A percentile compares a stretch with the other conserved stretches of the same genome.
phyloP scores from a whole-genome alignment of 768 basidiomycete species.

The Coprinopsis strossmayeri region DNA sequence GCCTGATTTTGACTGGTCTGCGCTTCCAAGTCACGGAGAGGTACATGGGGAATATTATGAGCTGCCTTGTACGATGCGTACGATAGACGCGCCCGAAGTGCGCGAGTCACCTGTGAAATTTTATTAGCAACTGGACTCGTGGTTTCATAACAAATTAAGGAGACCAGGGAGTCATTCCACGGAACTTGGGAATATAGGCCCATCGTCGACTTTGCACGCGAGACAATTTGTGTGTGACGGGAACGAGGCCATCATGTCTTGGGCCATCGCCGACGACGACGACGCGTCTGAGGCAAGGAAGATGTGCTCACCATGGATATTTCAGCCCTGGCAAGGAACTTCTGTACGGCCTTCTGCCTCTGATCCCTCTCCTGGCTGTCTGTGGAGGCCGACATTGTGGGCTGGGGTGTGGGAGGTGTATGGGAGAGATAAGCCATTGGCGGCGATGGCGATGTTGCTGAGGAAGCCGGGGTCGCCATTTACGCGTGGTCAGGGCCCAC shows the following conservation, averaged over 20 bases:
- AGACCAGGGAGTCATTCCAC: constrained; percentile 7
- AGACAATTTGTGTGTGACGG: constrained; percentile 11
- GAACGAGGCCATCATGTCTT: constrained; percentile 19
- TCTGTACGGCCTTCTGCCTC: constrained; percentile 62
- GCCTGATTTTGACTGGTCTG: constrained; percentile 40
- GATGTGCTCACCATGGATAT: constrained; percentile 65
- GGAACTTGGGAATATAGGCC: constrained; percentile 8
- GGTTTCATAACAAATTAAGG: constrained; percentile 22
- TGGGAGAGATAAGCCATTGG: constrained; percentile 56
- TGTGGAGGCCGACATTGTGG: constrained; percentile 24
- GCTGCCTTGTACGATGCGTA: constrained; percentile 83
- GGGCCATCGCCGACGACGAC: constrained; percentile 14
- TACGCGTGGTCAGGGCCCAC: constrained; percentile 26
- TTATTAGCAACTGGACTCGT: constrained; percentile 31
- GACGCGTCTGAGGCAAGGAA: constrained; percentile 43
- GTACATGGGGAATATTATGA: constrained; percentile 60
- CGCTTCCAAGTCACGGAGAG: constrained; percentile 67
- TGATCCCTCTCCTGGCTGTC: constrained; percentile 50
- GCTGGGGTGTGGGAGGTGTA: constrained; percentile 32
- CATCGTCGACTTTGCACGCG: constrained; percentile 12
- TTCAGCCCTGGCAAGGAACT: constrained; percentile 74
- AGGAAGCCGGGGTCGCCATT: constrained; percentile 80
- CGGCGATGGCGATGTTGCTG: constrained; percentile 78
- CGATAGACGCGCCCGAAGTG: constrained; percentile 70
- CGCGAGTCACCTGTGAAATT: constrained; percentile 63